phyloP scores from a whole-genome alignment of 257 asterid genomes.

The Gentiana straminea region DNA sequence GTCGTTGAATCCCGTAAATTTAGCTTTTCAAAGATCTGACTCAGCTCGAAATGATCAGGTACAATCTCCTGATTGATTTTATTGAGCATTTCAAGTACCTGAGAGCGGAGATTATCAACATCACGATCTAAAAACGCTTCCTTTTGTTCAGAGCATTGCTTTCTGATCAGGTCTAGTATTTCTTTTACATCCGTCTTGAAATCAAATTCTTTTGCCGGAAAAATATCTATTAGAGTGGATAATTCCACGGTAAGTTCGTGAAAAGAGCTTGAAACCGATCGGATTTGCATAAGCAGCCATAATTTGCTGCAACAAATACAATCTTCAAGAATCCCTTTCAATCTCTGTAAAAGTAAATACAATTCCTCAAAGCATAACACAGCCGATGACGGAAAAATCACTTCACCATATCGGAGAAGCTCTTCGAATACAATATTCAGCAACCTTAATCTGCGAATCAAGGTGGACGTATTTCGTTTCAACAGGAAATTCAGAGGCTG shows the following conservation, averaged over 20 bases:
- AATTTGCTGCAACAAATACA: conserved; percentile 48
- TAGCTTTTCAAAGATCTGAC: conserved; percentile 43
- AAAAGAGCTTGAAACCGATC: conserved; percentile 33
- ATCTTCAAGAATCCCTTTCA: conserved; percentile 49
- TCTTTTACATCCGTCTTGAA: conserved; percentile 57
- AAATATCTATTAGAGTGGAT: conserved; percentile 64
- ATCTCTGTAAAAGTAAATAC: conserved; percentile 55
- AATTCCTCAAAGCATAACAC: conserved; percentile 70
- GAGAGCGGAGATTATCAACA: conserved; percentile 37
- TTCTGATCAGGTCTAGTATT: conserved; percentile 45
- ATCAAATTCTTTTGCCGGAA: conserved; percentile 50
- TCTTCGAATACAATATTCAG: conserved; percentile 60
- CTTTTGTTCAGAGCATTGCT: conserved; percentile 45
- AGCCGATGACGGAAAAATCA: conserved; percentile 49
- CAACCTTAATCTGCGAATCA: conserved; percentile 48
- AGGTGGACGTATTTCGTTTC: conserved; percentile 34
- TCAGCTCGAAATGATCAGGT: conserved; percentile 45
- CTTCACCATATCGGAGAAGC: conserved; percentile 35
- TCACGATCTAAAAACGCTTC: conserved; percentile 21
- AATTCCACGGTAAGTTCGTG: conserved; percentile 53
- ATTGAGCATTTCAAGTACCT: conserved; percentile 51
- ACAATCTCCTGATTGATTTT: conserved; percentile 49
- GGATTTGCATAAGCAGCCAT: conserved; percentile 71
- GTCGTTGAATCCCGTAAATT: conserved; percentile 40
- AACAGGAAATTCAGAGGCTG: conserved; percentile 39